Evolutionary conservation across 1,284 basidiomycete genomes (phyloP).

Genomic region (Austroboletus niveus): DNA sequence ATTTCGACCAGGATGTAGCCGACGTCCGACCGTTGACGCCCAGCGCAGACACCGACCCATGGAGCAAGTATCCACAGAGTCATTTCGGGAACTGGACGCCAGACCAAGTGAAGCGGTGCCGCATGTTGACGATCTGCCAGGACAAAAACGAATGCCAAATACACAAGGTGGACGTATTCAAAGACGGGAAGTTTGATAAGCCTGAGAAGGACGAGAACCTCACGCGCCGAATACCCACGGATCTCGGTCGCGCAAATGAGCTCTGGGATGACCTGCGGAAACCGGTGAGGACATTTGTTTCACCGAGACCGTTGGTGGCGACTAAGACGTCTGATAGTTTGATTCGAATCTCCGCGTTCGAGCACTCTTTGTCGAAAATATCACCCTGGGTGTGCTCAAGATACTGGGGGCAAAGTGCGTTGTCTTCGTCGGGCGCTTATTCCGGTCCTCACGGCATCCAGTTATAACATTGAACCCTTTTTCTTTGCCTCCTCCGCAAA

Average conservation of each 20-base stretch:
- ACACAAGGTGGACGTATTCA: conserved; percentile 42
- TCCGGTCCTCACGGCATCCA: conserved; percentile 8
- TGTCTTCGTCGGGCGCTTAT: background rate
- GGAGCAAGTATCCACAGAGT: conserved; percentile 44
- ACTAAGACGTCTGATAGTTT: conserved; percentile 22
- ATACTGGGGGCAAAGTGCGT: conserved; percentile 49
- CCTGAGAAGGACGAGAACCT: background rate
- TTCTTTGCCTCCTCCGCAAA: conserved; percentile 57
- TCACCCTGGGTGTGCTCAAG: conserved; percentile 43
- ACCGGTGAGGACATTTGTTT: conserved; percentile 14
- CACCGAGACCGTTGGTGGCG: background rate
- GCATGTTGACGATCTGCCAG: conserved; percentile 31
- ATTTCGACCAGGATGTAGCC: conserved; percentile 25
- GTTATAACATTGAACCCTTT: conserved; percentile 48
- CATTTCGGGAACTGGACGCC: conserved; percentile 53
- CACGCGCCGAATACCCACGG: conserved; percentile 8
- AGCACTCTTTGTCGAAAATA: conserved; percentile 48
- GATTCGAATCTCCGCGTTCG: conserved; percentile 38
- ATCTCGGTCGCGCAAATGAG: background rate
- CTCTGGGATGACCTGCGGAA: conserved; percentile 21
- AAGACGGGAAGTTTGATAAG: conserved; percentile 31
- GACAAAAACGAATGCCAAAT: conserved; percentile 33
- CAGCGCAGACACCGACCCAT: conserved; percentile 7
- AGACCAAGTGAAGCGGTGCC: conserved; percentile 41
- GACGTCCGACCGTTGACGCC: conserved; percentile 12